Conservation (phyloP, 768 basidiomycete genomes). For the Cystofilobasidium bisporidii region DNA sequence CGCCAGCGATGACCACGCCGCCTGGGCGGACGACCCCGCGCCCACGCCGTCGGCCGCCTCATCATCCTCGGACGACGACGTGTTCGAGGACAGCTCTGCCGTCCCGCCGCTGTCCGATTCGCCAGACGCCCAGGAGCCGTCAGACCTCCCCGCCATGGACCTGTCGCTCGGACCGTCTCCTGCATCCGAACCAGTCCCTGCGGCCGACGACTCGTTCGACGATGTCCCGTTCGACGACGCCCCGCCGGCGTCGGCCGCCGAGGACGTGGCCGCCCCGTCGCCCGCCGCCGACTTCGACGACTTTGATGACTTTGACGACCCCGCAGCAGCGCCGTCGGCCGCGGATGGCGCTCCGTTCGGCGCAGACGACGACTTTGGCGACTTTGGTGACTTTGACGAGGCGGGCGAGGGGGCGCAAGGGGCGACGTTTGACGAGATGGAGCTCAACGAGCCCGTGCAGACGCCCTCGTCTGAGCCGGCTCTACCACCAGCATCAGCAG, state of each 20-base stretch:
- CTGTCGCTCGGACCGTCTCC: not conserved
- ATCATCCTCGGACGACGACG: too few relatives aligned
- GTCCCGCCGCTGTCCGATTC: too few relatives aligned
- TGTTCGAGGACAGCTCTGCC: too few relatives aligned
- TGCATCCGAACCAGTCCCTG: not conserved
- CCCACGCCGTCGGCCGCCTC: too few relatives aligned
- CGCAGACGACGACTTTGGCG: constrained; percentile 36
- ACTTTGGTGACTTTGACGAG: constrained; percentile 54
- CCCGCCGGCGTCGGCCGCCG: not conserved
- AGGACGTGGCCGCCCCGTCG: not conserved
- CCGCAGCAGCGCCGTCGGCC: not conserved
- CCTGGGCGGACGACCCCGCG: too few relatives aligned
- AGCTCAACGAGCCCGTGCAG: constrained; percentile 33
- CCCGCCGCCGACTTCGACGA: constrained; percentile 14
- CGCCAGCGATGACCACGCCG: too few relatives aligned
- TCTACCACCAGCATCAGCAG: not conserved
- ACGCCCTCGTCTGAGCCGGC: constrained; percentile 39
- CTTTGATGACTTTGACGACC: constrained; percentile 26
- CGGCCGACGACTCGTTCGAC: not conserved
- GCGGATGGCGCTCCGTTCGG: constrained; percentile 25
- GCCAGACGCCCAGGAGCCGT: too few relatives aligned
- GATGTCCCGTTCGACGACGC: not conserved
- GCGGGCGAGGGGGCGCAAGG: constrained; percentile 37
- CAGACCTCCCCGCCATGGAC: too few relatives aligned
- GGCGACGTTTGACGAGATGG: constrained; percentile 41